These are phyloP conservation scores for Lactuca sativa DNA, from an alignment of 129 eudicot genomes.

Conservation along the genomic window DNA sequence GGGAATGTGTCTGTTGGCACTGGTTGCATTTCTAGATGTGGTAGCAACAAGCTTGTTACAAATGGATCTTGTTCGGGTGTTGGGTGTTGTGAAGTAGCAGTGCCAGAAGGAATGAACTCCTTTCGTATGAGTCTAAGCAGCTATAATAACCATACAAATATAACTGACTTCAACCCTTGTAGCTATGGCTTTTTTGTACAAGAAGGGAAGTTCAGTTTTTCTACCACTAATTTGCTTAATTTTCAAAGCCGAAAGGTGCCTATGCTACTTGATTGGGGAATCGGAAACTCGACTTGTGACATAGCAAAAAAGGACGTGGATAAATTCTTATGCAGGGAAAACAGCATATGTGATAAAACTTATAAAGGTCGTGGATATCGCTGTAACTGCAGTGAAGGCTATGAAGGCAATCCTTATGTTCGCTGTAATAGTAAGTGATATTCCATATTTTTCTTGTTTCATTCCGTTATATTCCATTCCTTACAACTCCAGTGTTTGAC, in stretches of 20 bases:
- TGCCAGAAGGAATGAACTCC: conserved; percentile 13
- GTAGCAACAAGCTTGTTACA: not conserved
- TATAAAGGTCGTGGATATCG: conserved; percentile 34
- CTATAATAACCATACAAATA: conserved; percentile 2
- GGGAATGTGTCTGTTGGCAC: not conserved
- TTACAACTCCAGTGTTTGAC: not conserved
- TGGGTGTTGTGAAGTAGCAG: conserved; percentile 37
- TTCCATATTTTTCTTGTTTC: not conserved
- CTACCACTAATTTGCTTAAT: not conserved
- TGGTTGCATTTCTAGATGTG: conserved; percentile 26
- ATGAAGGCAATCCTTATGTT: conserved; percentile 27
- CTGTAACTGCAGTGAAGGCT: conserved; percentile 17
- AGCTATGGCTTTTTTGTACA: conserved; percentile 33
- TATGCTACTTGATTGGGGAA: conserved; percentile 38
- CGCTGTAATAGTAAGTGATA: conserved; percentile 17
- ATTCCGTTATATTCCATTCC: not conserved
- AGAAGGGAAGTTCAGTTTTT: conserved; percentile 13
- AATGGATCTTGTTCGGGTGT: conserved; percentile 37
- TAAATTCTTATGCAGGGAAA: conserved; percentile 17
- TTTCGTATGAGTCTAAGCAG: not conserved
- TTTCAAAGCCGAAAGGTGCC: conserved; percentile 11
- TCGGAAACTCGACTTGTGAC: conserved; percentile 25
- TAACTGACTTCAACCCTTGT: conserved; percentile 31
- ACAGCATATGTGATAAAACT: conserved; percentile 14
- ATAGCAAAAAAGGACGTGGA: not conserved